Evolutionary conservation across 192 early-diverging fungal species (phyloP).

Genomic region (Haplosporangium gracile): DNA sequence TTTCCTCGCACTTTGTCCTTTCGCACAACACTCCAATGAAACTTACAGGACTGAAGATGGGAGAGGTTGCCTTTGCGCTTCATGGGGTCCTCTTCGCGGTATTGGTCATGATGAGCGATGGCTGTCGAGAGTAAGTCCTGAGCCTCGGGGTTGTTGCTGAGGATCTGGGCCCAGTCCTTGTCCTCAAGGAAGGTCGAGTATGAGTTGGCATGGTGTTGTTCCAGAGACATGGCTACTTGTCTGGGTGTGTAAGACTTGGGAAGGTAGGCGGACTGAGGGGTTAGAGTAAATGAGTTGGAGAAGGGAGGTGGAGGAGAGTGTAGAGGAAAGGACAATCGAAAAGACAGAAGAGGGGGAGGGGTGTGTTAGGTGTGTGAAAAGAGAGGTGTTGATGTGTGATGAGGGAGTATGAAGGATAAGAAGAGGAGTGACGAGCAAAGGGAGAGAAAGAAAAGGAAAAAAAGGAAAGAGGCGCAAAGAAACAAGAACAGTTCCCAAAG

Average conservation of each 20-base stretch:
- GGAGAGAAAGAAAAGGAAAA: not conserved
- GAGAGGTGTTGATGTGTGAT: not conserved
- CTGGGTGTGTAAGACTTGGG: too few species aligned
- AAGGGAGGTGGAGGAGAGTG: not conserved
- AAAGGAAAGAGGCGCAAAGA: not conserved
- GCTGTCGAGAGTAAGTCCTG: conserved; percentile 61
- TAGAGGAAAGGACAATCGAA: not conserved
- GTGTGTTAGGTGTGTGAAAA: not conserved
- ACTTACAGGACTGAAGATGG: conserved; percentile 5
- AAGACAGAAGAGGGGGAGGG: not conserved
- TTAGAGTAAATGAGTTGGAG: not conserved
- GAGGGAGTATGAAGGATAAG: not conserved
- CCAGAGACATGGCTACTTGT: conserved; percentile 33
- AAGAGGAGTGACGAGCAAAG: not conserved
- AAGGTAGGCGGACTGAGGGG: not conserved
- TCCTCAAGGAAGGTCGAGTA: conserved; percentile 31
- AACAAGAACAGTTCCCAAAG: not conserved
- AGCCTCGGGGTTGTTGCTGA: conserved; percentile 57
- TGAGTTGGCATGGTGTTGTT: conserved; percentile 23
- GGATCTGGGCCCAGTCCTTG: conserved; percentile 50
- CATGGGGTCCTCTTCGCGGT: conserved; percentile 55
- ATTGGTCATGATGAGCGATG: conserved; percentile 60
- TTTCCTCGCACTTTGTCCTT: not conserved
- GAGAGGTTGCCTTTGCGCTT: conserved; percentile 60
- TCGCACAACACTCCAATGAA: not conserved